A percentile compares a stretch with the other conserved stretches of the same genome.
phyloP scores from a whole-genome alignment of 257 asterid species.

The Solanum dulcamara region DNA sequence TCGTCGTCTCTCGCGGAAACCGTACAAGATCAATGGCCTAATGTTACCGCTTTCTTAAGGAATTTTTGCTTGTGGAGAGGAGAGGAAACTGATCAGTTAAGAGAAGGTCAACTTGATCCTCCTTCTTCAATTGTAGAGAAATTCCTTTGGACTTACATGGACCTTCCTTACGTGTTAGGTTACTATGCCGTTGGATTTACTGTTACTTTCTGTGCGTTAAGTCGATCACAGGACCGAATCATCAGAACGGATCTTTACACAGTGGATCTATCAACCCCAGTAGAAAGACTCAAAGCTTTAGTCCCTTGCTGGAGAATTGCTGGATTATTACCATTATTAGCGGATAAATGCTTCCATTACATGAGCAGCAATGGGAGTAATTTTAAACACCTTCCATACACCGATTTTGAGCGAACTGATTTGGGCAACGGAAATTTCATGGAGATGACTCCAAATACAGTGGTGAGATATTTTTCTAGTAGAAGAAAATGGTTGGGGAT shows the following conservation, averaged over 20 bases:
- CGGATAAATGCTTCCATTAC: constrained; percentile 14
- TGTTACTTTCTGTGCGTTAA: constrained; percentile 32
- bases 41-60: constrained; percentile 19
- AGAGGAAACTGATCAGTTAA: constrained; percentile 28
- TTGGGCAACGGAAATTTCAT: constrained; percentile 15
- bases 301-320: constrained; percentile 39
- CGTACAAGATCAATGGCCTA: constrained; percentile 35
- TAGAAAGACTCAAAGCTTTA: constrained; percentile 29
- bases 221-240: constrained; percentile 25
- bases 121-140: constrained; percentile 29
- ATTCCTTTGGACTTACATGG: constrained; percentile 26
- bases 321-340: constrained; percentile 25
- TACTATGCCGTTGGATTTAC: constrained; percentile 33
- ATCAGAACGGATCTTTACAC: constrained; percentile 37
- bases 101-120: constrained; percentile 31
- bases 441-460: constrained; percentile 30
- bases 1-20: constrained; percentile 9
- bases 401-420: constrained; percentile 32
- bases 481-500: constrained; percentile 23
- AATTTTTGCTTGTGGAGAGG: constrained; percentile 43
- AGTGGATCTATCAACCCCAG: constrained; percentile 19
- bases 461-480: constrained; percentile 8
- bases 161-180: constrained; percentile 32
- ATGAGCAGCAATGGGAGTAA: not conserved
- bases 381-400: constrained; percentile 3